Percentiles rank a stretch among this genome's conserved stretches.
Evolutionary conservation across 1,139 yeast genomes (phyloP).

Genomic region (Eremothecium gossypii): DNA sequence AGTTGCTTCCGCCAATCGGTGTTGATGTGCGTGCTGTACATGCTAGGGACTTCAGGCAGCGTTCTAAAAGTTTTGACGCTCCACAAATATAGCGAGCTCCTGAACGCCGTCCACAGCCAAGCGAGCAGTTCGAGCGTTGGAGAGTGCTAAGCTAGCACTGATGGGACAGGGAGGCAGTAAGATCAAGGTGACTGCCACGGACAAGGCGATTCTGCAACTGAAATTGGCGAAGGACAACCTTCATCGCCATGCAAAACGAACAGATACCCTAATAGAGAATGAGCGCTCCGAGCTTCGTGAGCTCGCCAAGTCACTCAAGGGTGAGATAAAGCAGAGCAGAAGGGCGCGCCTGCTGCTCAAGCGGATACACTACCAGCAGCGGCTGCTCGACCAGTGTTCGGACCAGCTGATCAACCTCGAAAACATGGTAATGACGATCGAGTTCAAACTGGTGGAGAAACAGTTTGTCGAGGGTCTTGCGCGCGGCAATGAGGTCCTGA

Average conservation of each 20-base stretch:
- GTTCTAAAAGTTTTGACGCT: too few relatives aligned
- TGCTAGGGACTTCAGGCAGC: too few relatives aligned
- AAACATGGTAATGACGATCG: constrained; percentile 62
- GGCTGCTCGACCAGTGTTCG: constrained; percentile 57
- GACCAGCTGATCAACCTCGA: constrained; percentile 74
- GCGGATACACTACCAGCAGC: constrained; percentile 74
- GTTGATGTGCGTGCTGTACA: too few relatives aligned
- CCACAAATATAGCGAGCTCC: too few relatives aligned
- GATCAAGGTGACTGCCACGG: constrained; percentile 64
- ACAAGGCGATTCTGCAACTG: constrained; percentile 73
- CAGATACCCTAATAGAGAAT: constrained; percentile 41
- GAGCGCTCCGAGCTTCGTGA: constrained; percentile 27
- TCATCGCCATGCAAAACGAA: constrained; percentile 60
- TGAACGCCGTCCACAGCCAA: too few relatives aligned
- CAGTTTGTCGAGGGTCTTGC: constrained; percentile 73
- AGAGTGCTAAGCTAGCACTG: too few relatives aligned
- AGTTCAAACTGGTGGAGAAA: constrained; percentile 79
- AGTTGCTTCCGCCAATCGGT: too few relatives aligned
- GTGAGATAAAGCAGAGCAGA: constrained; percentile 32
- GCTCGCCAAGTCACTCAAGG: constrained; percentile 18
- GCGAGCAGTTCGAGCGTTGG: too few relatives aligned
- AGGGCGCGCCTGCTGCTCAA: constrained; percentile 56
- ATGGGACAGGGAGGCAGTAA: constrained; percentile 30
- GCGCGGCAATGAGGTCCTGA: constrained; percentile 71
- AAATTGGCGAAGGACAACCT: constrained; percentile 83